Evolutionary conservation across 306 rosid genomes (phyloP).

Genomic region (Cyamopsis tetragonoloba): DNA sequence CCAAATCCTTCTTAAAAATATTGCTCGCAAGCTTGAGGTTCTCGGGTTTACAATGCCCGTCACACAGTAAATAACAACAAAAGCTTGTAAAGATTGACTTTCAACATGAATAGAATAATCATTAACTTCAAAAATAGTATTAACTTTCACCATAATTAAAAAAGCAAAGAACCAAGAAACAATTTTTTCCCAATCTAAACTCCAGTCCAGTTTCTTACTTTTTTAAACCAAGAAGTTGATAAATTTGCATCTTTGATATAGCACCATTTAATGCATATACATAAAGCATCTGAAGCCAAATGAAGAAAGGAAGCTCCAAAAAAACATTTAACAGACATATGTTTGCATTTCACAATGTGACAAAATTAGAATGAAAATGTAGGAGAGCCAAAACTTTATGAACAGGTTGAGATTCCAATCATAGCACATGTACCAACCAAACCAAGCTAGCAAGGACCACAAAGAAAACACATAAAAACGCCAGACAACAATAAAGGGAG

Average conservation of each 20-base stretch:
- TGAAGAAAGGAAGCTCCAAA: neutral
- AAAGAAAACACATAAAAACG: too few relatives aligned
- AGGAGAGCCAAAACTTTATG: too few relatives aligned
- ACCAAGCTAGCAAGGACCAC: too few relatives aligned
- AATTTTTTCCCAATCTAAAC: constrained; percentile 1
- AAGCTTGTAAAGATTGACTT: neutral
- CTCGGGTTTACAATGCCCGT: neutral
- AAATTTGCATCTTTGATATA: neutral
- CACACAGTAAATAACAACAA: neutral
- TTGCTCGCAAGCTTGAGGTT: neutral
- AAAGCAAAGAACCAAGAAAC: neutral
- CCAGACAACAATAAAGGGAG: too few relatives aligned
- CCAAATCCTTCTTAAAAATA: neutral
- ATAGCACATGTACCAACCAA: too few relatives aligned
- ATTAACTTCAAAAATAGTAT: neutral
- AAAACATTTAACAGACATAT: constrained; percentile 3
- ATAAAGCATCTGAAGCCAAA: neutral
- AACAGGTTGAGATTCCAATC: too few relatives aligned
- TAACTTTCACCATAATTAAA: neutral
- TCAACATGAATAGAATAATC: neutral
- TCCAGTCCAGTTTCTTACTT: constrained; percentile 4
- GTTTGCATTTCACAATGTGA: neutral
- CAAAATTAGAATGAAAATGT: neutral
- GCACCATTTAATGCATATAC: neutral
- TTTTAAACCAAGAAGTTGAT: neutral